Percentiles rank a stretch among this genome's conserved stretches.
phyloP scores from a whole-genome alignment of 2,329 filamentous ascomycete genomes.

The Mycosphaerella arachidis region DNA sequence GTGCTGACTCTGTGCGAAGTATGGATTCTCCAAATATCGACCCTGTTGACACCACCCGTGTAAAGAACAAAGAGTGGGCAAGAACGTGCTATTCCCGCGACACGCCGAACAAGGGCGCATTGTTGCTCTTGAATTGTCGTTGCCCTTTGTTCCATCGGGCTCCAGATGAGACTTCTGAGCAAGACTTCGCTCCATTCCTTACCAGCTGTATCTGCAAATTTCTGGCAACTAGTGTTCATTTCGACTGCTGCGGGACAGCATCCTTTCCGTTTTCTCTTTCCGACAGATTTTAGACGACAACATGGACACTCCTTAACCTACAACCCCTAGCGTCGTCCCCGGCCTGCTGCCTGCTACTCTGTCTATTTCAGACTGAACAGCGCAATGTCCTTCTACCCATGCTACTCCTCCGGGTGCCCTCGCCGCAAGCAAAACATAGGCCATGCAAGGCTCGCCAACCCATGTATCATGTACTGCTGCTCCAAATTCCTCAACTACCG shows the following conservation, averaged over 20 bases:
- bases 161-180: too few species aligned
- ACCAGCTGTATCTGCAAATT: too few species aligned
- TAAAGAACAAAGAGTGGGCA: not conserved
- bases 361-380: not conserved
- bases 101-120: not conserved
- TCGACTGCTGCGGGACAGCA: not conserved
- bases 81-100: not conserved
- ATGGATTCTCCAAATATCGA: not conserved
- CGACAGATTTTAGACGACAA: not conserved
- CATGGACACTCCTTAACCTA: not conserved
- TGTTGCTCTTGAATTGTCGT: not conserved
- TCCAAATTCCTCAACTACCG: not conserved
- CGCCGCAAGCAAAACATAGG: not conserved
- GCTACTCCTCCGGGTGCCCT: not conserved
- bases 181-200: too few species aligned
- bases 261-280: not conserved
- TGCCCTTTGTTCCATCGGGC: too few species aligned
- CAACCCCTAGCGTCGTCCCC: not conserved
- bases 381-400: not conserved
- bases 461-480: not conserved
- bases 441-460: not conserved
- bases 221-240: too few species aligned
- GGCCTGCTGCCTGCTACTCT: not conserved
- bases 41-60: not conserved
- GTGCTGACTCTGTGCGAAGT: not conserved